Conservation (phyloP, 2,329 filamentous ascomycete species). For the Pyrenophora graminea region DNA sequence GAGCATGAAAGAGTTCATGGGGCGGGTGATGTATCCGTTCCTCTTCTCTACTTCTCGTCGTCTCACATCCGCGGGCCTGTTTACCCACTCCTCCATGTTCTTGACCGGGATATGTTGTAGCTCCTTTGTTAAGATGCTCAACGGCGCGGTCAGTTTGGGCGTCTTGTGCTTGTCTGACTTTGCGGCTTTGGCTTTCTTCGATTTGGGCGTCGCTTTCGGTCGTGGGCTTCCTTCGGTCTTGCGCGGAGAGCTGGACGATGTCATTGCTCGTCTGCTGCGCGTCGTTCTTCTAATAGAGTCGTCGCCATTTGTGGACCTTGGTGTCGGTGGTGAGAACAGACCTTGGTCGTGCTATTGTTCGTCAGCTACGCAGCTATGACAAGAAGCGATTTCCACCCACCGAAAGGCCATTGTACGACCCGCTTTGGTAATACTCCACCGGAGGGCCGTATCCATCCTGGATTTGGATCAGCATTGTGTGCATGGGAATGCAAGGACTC, state of each 20-base stretch:
- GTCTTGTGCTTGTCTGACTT: conserved; percentile 53
- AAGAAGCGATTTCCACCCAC: conserved; percentile 23
- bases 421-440: conserved; percentile 33
- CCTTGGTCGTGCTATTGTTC: conserved; percentile 28
- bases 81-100: conserved; percentile 81
- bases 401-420: conserved; percentile 29
- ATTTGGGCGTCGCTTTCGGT: conserved; percentile 39
- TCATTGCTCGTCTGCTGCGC: conserved; percentile 40
- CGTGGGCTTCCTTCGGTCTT: conserved; percentile 27
- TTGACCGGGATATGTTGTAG: conserved; percentile 65
- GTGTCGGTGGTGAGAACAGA: conserved; percentile 49
- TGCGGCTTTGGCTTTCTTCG: conserved; percentile 51
- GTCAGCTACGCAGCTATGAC: conserved; percentile 23
- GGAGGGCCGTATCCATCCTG: conserved; percentile 41
- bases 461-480: conserved; percentile 24
- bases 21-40: conserved; percentile 81
- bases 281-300: conserved; percentile 47
- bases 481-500: conserved; percentile 8
- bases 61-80: conserved; percentile 69
- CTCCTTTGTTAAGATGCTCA: conserved; percentile 72
- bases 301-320: conserved; percentile 48
- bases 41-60: conserved; percentile 69
- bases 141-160: conserved; percentile 65
- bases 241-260: conserved; percentile 31
- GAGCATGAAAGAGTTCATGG: conserved; percentile 98